Evolutionary conservation across 2,329 filamentous ascomycete species (phyloP), one percentile per base, ranked within the genome.

Genomic region (Aureobasidium sp.): DNA sequence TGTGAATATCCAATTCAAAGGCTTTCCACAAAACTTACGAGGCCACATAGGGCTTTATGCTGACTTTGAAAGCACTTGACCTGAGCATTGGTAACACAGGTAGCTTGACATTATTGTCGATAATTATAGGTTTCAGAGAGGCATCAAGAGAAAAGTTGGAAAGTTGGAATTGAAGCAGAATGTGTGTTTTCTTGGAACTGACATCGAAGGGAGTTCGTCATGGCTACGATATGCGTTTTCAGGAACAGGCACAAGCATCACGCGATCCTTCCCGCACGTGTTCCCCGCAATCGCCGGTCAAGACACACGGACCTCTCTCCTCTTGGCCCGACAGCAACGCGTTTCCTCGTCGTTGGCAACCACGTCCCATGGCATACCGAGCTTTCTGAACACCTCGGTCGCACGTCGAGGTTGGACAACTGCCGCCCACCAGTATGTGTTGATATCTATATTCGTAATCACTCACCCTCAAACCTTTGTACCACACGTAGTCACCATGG

Each of bases 401-500:
- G 27, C 25, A 8, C 27, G n/a, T 17, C 6, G 12, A 44, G 3
- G 11, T 22, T n/a, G 30, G n/a, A 24, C 44, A 30, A 48, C 44
- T 7, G 3, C n/a, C 6, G 3, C 14, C 14, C 14, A 35, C 14
- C 30, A 35, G 30, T 21, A 48, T 48, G 44, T 19, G 37, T 37
- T 48, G 32, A 48, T 37, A 25, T 32, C 6, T 29, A 6, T 29
- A 7, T 29, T 12, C 22, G 10, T 14, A 11, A 34, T 29, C 32
- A 6, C n/a, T 11, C 22, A 21, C 10, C 17, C 16, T 11, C 8
- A 16, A 45, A 12, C 11, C 29, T 7, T 3, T 17, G 30, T 30
- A 35, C 21, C 30, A 25, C n/a, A 37, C 34, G 24, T 12, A 24
- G 29, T 16, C 45, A 49, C 6, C 21, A 79, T 83, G 80, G 76